Conservation (phyloP, 2,329 filamentous ascomycete species). For the Arthrobotrys entomopaga region DNA sequence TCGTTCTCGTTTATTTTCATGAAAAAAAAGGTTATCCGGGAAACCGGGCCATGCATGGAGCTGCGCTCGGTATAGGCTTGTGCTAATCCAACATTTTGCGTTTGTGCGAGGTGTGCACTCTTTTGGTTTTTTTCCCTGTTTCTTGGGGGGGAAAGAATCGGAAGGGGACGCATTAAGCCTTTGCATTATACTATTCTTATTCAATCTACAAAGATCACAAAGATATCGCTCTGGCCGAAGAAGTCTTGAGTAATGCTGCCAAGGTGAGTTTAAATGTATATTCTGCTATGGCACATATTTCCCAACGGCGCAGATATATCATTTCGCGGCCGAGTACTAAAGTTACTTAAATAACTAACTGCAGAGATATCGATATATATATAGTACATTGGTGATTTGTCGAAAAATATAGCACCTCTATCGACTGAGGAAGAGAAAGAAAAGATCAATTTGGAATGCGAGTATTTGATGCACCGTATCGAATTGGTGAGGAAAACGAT, state of each 20-base stretch:
- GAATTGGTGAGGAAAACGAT: slow-evolving; percentile 29
- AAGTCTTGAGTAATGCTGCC: slow-evolving; percentile 50
- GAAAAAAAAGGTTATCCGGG: slow-evolving; percentile 37
- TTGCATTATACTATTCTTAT: slow-evolving; percentile 5
- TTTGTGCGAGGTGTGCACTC: slow-evolving; percentile 33
- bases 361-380: too few relatives aligned
- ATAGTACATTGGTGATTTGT: slow-evolving; percentile 51
- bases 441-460: slow-evolving; percentile 50
- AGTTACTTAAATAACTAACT: background rate
- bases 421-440: slow-evolving; percentile 24
- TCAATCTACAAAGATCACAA: slow-evolving; percentile 33
- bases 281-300: background rate
- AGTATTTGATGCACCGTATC: slow-evolving; percentile 40
- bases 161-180: too few relatives aligned
- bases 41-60: slow-evolving; percentile 38
- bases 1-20: slow-evolving; percentile 16
- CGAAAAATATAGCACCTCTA: slow-evolving; percentile 31
- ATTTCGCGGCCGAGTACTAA: background rate
- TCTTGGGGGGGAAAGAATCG: slow-evolving; percentile 5
- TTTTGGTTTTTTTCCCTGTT: slow-evolving; percentile 8
- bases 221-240: slow-evolving; percentile 39
- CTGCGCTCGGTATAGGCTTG: slow-evolving; percentile 53
- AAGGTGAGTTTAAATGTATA: slow-evolving; percentile 21
- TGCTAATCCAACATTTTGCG: slow-evolving; percentile 53
- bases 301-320: background rate